A percentile compares a stretch with the other conserved stretches of the same genome.
phyloP scores from a whole-genome alignment of 1,284 basidiomycete genomes.

The Cystobasidium sp. region DNA sequence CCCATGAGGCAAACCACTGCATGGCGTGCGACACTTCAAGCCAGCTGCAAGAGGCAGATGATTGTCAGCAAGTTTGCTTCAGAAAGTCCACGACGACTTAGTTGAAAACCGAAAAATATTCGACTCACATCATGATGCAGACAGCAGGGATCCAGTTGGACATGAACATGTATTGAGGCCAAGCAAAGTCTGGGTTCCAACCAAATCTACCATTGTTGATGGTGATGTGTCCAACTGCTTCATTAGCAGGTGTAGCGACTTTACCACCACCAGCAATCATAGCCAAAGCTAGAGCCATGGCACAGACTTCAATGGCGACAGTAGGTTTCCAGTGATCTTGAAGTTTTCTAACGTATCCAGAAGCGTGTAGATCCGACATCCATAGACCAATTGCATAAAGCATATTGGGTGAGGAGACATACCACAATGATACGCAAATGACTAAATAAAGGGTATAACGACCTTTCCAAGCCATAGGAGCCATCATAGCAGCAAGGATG shows the following conservation, averaged over 20 bases:
- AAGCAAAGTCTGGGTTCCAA: conserved; percentile 53
- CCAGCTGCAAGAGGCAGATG: conserved; percentile 54
- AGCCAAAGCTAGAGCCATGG: conserved; percentile 55
- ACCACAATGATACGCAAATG: conserved; percentile 54
- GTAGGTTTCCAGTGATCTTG: conserved; percentile 58
- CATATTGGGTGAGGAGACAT: conserved; percentile 55
- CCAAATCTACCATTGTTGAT: conserved; percentile 56
- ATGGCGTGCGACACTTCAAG: conserved; percentile 58
- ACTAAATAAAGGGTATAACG: conserved; percentile 55
- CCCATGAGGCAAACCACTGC: conserved; percentile 58
- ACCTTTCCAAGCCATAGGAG: conserved; percentile 55
- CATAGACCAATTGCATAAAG: conserved; percentile 57
- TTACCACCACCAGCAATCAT: conserved; percentile 56
- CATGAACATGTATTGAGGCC: conserved; percentile 57
- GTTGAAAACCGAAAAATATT: neutral
- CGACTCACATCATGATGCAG: conserved; percentile 46
- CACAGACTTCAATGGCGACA: conserved; percentile 54
- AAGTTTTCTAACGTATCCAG: conserved; percentile 57
- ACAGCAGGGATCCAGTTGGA: conserved; percentile 53
- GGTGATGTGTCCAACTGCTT: conserved; percentile 54
- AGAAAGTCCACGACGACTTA: too few species aligned
- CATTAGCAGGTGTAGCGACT: conserved; percentile 54
- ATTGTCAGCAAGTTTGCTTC: neutral
- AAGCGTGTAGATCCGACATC: conserved; percentile 57
- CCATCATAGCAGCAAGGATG: conserved; percentile 57